These are phyloP conservation scores for Allium cepa DNA, from an alignment of 106 monocot genomes.

Conservation along the genomic window DNA sequence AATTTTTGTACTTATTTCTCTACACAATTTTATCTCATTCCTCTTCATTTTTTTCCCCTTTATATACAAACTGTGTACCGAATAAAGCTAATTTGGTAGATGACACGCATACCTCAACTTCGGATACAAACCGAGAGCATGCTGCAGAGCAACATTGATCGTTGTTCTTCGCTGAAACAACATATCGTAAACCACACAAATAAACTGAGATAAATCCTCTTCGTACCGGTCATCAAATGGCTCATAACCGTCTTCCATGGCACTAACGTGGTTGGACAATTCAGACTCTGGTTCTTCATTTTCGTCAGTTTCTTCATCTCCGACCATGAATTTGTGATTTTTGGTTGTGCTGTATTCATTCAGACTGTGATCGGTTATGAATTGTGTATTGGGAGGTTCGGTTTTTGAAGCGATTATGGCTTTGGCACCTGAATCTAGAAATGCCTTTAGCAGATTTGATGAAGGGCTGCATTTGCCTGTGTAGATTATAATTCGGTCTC, in stretches of 20 bases:
- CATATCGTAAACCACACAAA: conserved; percentile 61
- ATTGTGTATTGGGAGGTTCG: conserved; percentile 46
- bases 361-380: conserved; percentile 21
- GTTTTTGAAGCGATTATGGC: conserved; percentile 73
- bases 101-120: conserved; percentile 86
- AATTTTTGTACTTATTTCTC: too few relatives aligned
- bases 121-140: conserved; percentile 51
- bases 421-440: conserved; percentile 89
- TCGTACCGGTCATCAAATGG: conserved; percentile 54
- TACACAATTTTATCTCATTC: too few relatives aligned
- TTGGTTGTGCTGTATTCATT: conserved; percentile 24
- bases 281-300: conserved; percentile 39
- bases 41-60: too few relatives aligned
- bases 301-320: conserved; percentile 56
- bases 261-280: conserved; percentile 53
- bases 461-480: conserved; percentile 68
- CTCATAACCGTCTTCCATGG: conserved; percentile 85
- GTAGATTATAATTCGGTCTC: conserved; percentile 83
- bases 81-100: conserved; percentile 36
- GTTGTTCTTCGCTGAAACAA: conserved; percentile 70
- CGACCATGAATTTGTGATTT: conserved; percentile 77
- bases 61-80: too few relatives aligned
- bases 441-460: conserved; percentile 64
- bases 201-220: conserved; percentile 70
- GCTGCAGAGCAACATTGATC: conserved; percentile 59